These are phyloP conservation scores for Hypoxylon sp. DNA, from an alignment of 2,329 filamentous ascomycete genomes.

Conservation along the genomic window DNA sequence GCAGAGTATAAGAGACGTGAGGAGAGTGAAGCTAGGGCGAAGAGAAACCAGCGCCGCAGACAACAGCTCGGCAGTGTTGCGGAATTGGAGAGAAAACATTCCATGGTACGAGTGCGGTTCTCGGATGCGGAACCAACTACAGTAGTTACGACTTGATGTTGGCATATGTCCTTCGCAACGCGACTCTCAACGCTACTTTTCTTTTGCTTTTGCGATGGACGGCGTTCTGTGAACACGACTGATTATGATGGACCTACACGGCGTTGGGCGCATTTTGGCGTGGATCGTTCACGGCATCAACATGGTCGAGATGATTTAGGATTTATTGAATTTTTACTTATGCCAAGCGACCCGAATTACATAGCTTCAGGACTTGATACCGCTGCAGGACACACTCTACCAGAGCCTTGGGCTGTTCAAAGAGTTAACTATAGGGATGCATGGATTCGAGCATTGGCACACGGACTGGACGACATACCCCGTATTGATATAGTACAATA, in stretches of 20 bases:
- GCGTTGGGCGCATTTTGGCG: conserved; percentile 35
- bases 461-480: conserved; percentile 40
- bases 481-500: conserved; percentile 32
- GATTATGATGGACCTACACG: conserved; percentile 18
- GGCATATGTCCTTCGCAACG: neutral
- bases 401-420: neutral
- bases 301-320: conserved; percentile 25
- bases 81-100: conserved; percentile 48
- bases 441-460: conserved; percentile 30
- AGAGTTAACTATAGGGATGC: conserved; percentile 15
- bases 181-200: conserved; percentile 23
- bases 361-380: conserved; percentile 7
- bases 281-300: conserved; percentile 19
- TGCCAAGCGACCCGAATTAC: conserved; percentile 4
- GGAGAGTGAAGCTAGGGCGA: conserved; percentile 71
- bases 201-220: conserved; percentile 2
- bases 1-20: conserved; percentile 74
- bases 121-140: conserved; percentile 53
- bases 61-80: conserved; percentile 51
- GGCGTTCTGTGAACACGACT: conserved; percentile 25
- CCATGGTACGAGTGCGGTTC: conserved; percentile 53
- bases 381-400: neutral
- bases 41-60: conserved; percentile 67
- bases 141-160: conserved; percentile 49
- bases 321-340: conserved; percentile 13